Evolutionary conservation across 2,329 filamentous ascomycete genomes (phyloP).

Genomic region (Tolypocladium inflatum): DNA sequence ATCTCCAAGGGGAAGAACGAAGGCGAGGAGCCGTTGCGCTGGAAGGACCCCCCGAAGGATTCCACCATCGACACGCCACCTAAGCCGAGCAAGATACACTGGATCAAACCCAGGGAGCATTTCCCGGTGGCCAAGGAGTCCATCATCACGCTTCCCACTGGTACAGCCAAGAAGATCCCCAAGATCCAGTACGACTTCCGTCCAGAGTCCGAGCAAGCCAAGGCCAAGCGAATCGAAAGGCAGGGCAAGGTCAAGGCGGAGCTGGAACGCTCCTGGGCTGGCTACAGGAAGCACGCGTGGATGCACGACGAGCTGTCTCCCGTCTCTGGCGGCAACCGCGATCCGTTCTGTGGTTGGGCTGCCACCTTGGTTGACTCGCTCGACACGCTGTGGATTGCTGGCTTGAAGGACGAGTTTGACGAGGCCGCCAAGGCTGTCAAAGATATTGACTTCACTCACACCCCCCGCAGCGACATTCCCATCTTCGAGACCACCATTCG

Average conservation of each 20-base stretch:
- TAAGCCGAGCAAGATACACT: slow-evolving; percentile 41
- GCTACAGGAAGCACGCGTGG: slow-evolving; percentile 74
- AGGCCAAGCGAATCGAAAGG: slow-evolving; percentile 53
- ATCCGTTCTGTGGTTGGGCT: slow-evolving; percentile 88
- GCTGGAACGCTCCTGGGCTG: slow-evolving; percentile 70
- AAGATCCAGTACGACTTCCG: slow-evolving; percentile 66
- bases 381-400: slow-evolving; percentile 85
- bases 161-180: slow-evolving; percentile 59
- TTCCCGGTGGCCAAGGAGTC: slow-evolving; percentile 66
- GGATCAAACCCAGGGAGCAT: slow-evolving; percentile 64
- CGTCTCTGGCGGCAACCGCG: slow-evolving; percentile 53
- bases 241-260: slow-evolving; percentile 61
- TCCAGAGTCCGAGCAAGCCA: slow-evolving; percentile 51
- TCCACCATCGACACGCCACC: slow-evolving; percentile 8
- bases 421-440: slow-evolving; percentile 62
- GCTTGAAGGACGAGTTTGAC: slow-evolving; percentile 67
- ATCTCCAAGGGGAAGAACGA: background rate
- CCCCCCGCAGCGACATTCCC: slow-evolving; percentile 59
- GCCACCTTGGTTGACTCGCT: slow-evolving; percentile 76
- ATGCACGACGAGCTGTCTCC: slow-evolving; percentile 80
- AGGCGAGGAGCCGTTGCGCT: slow-evolving; percentile 9
- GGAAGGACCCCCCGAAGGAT: slow-evolving; percentile 16
- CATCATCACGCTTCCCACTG: slow-evolving; percentile 67
- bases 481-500: slow-evolving; percentile 89
- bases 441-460: slow-evolving; percentile 75